A percentile compares a stretch with the other conserved stretches of the same genome.
These are phyloP conservation scores for Fusarium sp. DNA, from an alignment of 2,329 filamentous ascomycete genomes.

Conservation along the genomic window DNA sequence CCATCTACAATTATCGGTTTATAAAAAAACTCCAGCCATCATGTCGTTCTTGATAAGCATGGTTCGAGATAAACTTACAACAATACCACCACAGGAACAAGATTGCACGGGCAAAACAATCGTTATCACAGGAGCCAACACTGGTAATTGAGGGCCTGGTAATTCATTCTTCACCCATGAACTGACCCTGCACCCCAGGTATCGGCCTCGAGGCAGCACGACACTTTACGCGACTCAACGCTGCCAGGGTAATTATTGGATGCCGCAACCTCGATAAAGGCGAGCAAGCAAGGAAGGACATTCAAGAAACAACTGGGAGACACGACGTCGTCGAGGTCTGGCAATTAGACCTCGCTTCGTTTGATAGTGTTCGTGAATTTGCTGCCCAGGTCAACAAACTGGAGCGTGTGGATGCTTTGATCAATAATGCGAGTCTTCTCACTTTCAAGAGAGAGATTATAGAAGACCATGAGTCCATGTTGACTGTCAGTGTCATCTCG, in stretches of 20 bases:
- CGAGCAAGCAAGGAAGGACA: slow-evolving; percentile 57
- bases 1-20: too few species aligned
- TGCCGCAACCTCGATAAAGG: slow-evolving; percentile 59
- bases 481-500: slow-evolving; percentile 64
- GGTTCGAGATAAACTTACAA: slow-evolving; percentile 37
- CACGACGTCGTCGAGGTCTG: slow-evolving; percentile 58
- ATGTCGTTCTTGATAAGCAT: slow-evolving; percentile 25
- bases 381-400: slow-evolving; percentile 51
- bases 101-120: slow-evolving; percentile 56
- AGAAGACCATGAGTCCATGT: slow-evolving; percentile 60
- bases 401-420: slow-evolving; percentile 59
- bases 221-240: slow-evolving; percentile 59
- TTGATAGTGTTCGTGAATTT: slow-evolving; percentile 57
- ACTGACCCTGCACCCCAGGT: slow-evolving; percentile 41
- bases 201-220: slow-evolving; percentile 61
- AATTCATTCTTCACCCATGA: neutral
- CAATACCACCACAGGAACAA: slow-evolving; percentile 52
- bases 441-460: slow-evolving; percentile 37
- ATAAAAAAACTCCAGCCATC: neutral
- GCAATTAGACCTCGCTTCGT: slow-evolving; percentile 61
- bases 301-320: slow-evolving; percentile 51
- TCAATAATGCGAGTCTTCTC: slow-evolving; percentile 58
- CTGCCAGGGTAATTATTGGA: slow-evolving; percentile 60
- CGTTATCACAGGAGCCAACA: slow-evolving; percentile 63
- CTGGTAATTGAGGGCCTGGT: slow-evolving; percentile 24